A percentile compares a stretch with the other conserved stretches of the same genome.
These are phyloP conservation scores for Colletotrichum filicis DNA, from an alignment of 2,329 filamentous ascomycete genomes.

Conservation along the genomic window DNA sequence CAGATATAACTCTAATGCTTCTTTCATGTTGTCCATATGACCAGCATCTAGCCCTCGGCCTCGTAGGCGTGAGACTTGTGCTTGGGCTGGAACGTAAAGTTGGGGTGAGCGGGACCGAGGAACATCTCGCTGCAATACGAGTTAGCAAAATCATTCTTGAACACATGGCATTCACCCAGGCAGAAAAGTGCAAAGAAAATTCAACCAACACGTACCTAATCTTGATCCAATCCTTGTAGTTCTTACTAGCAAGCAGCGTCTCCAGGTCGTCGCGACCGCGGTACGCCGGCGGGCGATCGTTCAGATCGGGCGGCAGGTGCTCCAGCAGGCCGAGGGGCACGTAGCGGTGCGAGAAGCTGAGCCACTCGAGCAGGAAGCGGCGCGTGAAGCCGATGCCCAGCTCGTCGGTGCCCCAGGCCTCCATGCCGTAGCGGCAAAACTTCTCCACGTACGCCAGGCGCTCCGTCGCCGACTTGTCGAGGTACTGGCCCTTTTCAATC, in stretches of 20 bases:
- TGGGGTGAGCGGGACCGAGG: conserved; percentile 87
- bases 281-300: conserved; percentile 89
- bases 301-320: conserved; percentile 85
- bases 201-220: conserved; percentile 76
- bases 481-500: conserved; percentile 89
- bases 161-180: not conserved
- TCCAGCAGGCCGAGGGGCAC: conserved; percentile 91
- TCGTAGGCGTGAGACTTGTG: conserved; percentile 96
- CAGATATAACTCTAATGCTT: not conserved
- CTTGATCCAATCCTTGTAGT: conserved; percentile 99
- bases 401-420: conserved; percentile 96
- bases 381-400: conserved; percentile 90
- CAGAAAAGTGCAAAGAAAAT: not conserved
- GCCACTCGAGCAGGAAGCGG: conserved; percentile 93
- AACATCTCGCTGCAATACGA: conserved; percentile 85
- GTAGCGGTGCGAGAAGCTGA: conserved; percentile 94
- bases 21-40: not conserved
- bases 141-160: conserved; percentile 21
- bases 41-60: conserved; percentile 69
- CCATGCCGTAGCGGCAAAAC: conserved; percentile 89
- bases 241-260: conserved; percentile 88
- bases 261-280: conserved; percentile 89
- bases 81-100: conserved; percentile 96
- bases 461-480: conserved; percentile 93
- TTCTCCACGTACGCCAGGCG: conserved; percentile 87